Percentiles rank a stretch among this genome's conserved stretches.
These are phyloP conservation scores for Ganoderma sinense DNA, from an alignment of 1,284 basidiomycete genomes.

Conservation along the genomic window DNA sequence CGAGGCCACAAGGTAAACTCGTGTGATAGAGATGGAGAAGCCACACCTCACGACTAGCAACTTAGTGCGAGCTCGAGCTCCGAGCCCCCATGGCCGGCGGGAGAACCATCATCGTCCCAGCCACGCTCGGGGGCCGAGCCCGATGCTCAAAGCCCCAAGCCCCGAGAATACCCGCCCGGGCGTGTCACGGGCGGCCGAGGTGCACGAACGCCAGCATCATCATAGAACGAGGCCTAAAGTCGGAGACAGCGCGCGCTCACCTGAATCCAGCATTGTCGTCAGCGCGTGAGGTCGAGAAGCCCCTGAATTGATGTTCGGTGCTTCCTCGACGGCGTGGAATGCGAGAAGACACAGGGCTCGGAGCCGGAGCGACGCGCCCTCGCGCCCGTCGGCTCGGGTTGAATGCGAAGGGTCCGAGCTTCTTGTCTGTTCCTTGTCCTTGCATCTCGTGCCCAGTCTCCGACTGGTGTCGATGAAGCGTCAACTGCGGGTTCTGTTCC, in stretches of 20 bases:
- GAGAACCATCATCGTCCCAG: background rate
- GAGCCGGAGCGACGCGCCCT: slow-evolving; percentile 1
- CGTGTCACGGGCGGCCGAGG: background rate
- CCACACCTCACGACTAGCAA: background rate
- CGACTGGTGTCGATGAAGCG: background rate
- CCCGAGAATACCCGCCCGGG: background rate
- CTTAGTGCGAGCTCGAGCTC: background rate
- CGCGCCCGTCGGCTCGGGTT: background rate
- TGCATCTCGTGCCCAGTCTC: background rate
- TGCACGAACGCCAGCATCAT: background rate
- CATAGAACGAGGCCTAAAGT: background rate
- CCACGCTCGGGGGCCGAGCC: background rate
- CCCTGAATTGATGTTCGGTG: background rate
- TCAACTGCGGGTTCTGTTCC: background rate
- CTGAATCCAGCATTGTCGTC: background rate
- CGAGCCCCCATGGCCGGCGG: background rate
- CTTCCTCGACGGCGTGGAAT: background rate
- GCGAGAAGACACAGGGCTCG: background rate
- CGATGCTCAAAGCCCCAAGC: background rate
- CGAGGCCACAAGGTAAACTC: background rate
- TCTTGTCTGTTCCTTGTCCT: background rate
- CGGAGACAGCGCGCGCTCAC: background rate
- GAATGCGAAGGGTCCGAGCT: background rate
- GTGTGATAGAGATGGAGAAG: background rate
- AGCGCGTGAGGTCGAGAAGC: background rate